phyloP scores from a whole-genome alignment of 495 filamentous ascomycete genomes.

The Lasiosphaeris hirsuta region DNA sequence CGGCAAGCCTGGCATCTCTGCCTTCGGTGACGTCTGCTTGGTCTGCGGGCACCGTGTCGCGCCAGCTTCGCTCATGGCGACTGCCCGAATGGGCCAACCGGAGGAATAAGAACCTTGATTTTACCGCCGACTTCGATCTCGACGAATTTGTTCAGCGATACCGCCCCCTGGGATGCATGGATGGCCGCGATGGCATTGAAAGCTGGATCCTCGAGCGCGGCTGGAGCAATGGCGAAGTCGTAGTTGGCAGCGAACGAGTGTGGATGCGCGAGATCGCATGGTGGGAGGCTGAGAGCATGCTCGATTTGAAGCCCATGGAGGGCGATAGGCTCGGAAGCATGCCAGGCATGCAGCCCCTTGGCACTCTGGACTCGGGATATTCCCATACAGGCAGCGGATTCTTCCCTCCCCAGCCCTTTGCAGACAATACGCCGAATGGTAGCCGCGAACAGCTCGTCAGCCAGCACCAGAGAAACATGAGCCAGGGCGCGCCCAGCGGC shows the following conservation, averaged over 20 bases:
- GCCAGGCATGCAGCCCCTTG: slow-evolving; percentile 47
- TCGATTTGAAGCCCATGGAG: slow-evolving; percentile 74
- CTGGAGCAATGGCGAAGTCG: slow-evolving; percentile 97
- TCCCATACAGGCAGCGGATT: slow-evolving; percentile 64
- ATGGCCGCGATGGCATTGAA: slow-evolving; percentile 89
- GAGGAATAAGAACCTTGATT: slow-evolving; percentile 87
- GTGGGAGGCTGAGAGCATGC: slow-evolving; percentile 98
- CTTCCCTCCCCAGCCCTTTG: slow-evolving; percentile 59
- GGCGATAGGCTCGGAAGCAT: slow-evolving; percentile 40
- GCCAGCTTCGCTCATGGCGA: slow-evolving; percentile 88
- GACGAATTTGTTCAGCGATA: slow-evolving; percentile 89
- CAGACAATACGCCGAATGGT: slow-evolving; percentile 59
- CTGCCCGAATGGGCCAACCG: slow-evolving; percentile 96
- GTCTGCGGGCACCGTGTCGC: slow-evolving; percentile 88
- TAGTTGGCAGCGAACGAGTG: slow-evolving; percentile 82
- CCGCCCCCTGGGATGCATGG: slow-evolving; percentile 75
- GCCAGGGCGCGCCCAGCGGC: slow-evolving; percentile 49
- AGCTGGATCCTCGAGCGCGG: slow-evolving; percentile 93
- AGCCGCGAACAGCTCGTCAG: slow-evolving; percentile 69
- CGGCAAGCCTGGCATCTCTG: slow-evolving; percentile 61
- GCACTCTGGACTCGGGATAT: slow-evolving; percentile 60
- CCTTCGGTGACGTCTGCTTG: slow-evolving; percentile 66
- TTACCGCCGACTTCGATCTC: slow-evolving; percentile 92
- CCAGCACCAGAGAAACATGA: slow-evolving; percentile 55
- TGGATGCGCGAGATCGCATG: slow-evolving; percentile 94